A percentile compares a stretch with the other conserved stretches of the same genome.
phyloP scores from a whole-genome alignment of 495 filamentous ascomycete genomes.

The Schizothecium vesticola region DNA sequence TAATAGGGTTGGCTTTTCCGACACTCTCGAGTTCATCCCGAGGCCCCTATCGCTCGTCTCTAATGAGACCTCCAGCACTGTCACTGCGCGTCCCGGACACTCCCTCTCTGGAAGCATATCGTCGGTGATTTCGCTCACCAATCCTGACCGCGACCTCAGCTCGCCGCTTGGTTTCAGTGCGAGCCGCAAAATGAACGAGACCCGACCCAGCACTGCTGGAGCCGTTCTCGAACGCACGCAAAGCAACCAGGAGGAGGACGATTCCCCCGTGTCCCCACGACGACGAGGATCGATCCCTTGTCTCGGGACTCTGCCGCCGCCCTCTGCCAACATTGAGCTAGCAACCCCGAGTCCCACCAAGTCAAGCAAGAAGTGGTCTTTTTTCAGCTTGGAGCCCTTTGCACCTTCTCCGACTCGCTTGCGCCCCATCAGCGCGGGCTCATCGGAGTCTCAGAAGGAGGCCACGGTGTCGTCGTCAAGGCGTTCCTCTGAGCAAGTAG shows the following conservation, averaged over 20 bases:
- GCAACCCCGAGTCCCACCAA: slow-evolving; percentile 42
- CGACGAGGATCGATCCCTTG: slow-evolving; percentile 49
- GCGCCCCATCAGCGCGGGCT: slow-evolving; percentile 34
- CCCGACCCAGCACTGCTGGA: slow-evolving; percentile 49
- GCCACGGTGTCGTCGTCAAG: background rate
- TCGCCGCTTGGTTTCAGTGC: slow-evolving; percentile 22
- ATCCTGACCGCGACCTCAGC: slow-evolving; percentile 35
- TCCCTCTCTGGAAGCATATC: slow-evolving; percentile 60
- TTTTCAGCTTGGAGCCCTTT: slow-evolving; percentile 48
- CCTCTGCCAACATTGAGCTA: slow-evolving; percentile 23
- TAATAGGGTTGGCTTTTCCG: slow-evolving; percentile 54
- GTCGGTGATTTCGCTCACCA: slow-evolving; percentile 50
- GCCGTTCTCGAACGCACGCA: slow-evolving; percentile 45
- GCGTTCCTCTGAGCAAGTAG: slow-evolving; percentile 16
- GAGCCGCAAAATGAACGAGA: slow-evolving; percentile 28
- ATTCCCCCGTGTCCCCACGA: slow-evolving; percentile 28
- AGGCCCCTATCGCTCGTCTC: slow-evolving; percentile 69
- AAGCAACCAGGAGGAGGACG: slow-evolving; percentile 28
- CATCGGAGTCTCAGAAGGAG: slow-evolving; percentile 31
- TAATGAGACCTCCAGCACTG: slow-evolving; percentile 64
- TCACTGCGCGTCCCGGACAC: slow-evolving; percentile 56
- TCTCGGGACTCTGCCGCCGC: slow-evolving; percentile 31
- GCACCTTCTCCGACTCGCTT: slow-evolving; percentile 38
- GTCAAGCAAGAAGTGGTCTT: slow-evolving; percentile 47
- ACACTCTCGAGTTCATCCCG: slow-evolving; percentile 62